Evolutionary conservation across 2,329 filamentous ascomycete genomes (phyloP).

Genomic region (Alternaria triticimaculans): DNA sequence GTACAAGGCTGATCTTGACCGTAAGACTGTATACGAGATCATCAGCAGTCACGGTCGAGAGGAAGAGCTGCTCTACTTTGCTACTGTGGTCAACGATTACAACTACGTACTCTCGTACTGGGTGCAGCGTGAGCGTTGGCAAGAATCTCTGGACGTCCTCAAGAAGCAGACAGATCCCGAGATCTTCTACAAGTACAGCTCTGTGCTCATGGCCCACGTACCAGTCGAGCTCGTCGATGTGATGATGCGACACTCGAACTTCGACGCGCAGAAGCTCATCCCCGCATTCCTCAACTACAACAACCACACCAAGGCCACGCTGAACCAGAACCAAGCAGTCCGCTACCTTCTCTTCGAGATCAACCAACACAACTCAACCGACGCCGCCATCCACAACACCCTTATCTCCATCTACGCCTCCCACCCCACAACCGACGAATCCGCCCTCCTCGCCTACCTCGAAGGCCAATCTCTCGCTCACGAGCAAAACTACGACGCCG

Average conservation of each 20-base stretch:
- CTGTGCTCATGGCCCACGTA: slow-evolving; percentile 90
- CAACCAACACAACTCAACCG: slow-evolving; percentile 78
- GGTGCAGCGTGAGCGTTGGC: slow-evolving; percentile 94
- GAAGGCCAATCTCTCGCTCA: slow-evolving; percentile 78
- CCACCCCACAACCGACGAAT: slow-evolving; percentile 81
- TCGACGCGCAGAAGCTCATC: slow-evolving; percentile 87
- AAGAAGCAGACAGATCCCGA: slow-evolving; percentile 92
- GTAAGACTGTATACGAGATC: slow-evolving; percentile 92
- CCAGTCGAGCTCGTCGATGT: slow-evolving; percentile 91
- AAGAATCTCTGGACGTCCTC: slow-evolving; percentile 82
- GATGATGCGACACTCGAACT: slow-evolving; percentile 85
- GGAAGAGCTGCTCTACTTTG: slow-evolving; percentile 89
- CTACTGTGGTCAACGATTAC: slow-evolving; percentile 86
- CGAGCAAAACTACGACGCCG: slow-evolving; percentile 87
- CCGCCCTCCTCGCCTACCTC: slow-evolving; percentile 84
- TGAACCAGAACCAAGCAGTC: slow-evolving; percentile 83
- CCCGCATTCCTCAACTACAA: slow-evolving; percentile 95
- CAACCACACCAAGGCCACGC: slow-evolving; percentile 71
- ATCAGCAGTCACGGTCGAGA: slow-evolving; percentile 95
- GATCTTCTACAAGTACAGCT: slow-evolving; percentile 96
- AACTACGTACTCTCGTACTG: slow-evolving; percentile 96
- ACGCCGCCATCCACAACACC: slow-evolving; percentile 94
- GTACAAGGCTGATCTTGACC: slow-evolving; percentile 86
- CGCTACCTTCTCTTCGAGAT: slow-evolving; percentile 94
- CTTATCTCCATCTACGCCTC: slow-evolving; percentile 95